Base-by-base conservation (phyloP, 2,329 filamentous ascomycete species). In the Penicillium sp. region DNA sequence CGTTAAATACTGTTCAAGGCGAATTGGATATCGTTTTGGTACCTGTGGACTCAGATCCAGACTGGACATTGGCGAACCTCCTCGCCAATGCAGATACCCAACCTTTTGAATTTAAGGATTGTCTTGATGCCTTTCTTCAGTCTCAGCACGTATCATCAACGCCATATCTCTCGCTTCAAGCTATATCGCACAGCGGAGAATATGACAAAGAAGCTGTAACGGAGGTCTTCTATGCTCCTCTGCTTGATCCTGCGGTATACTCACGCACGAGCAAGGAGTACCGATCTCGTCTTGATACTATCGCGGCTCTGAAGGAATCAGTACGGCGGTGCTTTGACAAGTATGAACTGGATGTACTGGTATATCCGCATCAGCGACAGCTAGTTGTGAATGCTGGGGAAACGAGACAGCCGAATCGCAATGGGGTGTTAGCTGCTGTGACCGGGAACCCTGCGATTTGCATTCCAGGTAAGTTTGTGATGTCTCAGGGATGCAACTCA, bases 291-390 rank as follows among this genome's bases (percentile, higher is more conserved):
- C 76, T 81, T 52, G 61, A 72, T 4, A 77, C 75, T 1, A 86
- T 89, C 56, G 71, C 74, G 7, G 75, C 81, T 49, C 77, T 89
- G 14, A 85, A 80, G 3, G 67, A 76, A 1, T 73, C 79, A 0
- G 71, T 88, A 2, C 71, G 76, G n/a, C 59, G 70, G 3, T 84
- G 83, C 0, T 86, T 88, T 57, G 67, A 72, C 0, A 55, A 65
- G 0, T 73, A 84, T 59, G 58, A 70, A 0, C 75, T 89, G 14
- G 82, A 87, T 65, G 85, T 82, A 0, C 64, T 88, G 35, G 80
- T 87, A 63, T 89, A 88, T 69, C 86, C 86, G 0, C 81, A 88
- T 66, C 86, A 89, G 65, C 81, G 81, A 65, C 87, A 87, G 53
- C 79, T 88, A 1, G 84, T 86, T 6, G 84, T 87, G 2, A 79